Base-by-base conservation (phyloP, 306 rosid species). In the Castanopsis chinensis region DNA sequence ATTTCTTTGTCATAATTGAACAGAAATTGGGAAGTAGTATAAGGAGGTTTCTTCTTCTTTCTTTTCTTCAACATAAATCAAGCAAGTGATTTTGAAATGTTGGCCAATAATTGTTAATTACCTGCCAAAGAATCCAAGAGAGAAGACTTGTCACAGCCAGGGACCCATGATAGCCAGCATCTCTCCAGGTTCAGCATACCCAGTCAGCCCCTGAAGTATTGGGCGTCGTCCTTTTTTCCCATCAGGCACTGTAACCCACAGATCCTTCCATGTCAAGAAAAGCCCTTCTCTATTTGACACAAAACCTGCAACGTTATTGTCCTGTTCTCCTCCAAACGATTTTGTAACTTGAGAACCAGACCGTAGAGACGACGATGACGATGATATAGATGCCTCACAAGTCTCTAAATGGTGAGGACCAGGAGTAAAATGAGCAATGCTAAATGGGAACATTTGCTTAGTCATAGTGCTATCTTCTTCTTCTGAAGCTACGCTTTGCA, bases 101-200 rank as follows among this genome's bases (percentile, higher is more conserved):
- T 32, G 33, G 33, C 5, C 33, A 32, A 32, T 4, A 32, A 32
- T 32, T 32, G 33, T 32, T 32, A 32, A n/a, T 57, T 27, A 83
- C 94, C 95, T 71, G 92, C 92, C 78, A 92, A 79, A 20, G 93
- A 78, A 82, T 92, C 97, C 74, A 92, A 84, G 75, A 92, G 93
- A 10, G 95, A 89, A 0, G 93, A 84, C 41, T 92, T 92, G 64
- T 95, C 97, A 69, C 52, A 89, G 21, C 97, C 95, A 55, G 82
- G 95, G 95, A 41, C 97, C 97, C 95, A 92, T 90, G 18, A 92
- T 85, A 10, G 97, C 95, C 73, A 92, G 76, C 14, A 89, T 82
- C 76, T 87, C 82, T 2, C 93, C 97, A 11, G 90, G 91, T 8
- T 82, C 81, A 68, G 93, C 97, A 83, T 81, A 90, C 19, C 90